Conservation (phyloP, 805 yeast species). For the Lachancea meyersii region DNA sequence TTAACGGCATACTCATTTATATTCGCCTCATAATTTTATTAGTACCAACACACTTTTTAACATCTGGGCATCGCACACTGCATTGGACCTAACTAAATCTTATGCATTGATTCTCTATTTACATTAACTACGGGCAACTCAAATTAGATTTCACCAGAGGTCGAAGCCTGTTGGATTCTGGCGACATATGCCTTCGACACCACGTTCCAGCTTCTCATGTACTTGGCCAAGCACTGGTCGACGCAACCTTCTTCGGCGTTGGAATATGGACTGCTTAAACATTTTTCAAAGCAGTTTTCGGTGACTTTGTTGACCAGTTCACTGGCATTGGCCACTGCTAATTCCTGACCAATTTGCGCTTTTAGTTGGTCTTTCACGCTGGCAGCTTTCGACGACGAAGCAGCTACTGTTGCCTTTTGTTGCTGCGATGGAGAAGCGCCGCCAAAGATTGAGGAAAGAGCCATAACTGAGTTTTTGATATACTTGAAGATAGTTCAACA, state of each 20-base stretch:
- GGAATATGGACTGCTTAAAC: slow-evolving; percentile 58
- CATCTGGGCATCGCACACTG: too few relatives aligned
- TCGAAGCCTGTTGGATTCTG: slow-evolving; percentile 57
- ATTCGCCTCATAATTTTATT: neutral
- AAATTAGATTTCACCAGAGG: slow-evolving; percentile 27
- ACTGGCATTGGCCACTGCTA: slow-evolving; percentile 88
- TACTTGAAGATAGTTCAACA: too few relatives aligned
- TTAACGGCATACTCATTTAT: neutral
- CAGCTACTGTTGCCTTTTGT: slow-evolving; percentile 20
- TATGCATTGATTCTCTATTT: neutral
- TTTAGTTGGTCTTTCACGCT: slow-evolving; percentile 59
- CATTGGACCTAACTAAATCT: neutral
- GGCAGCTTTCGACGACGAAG: slow-evolving; percentile 26
- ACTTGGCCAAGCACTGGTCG: slow-evolving; percentile 74
- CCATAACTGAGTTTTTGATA: slow-evolving; percentile 17
- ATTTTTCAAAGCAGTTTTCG: slow-evolving; percentile 78
- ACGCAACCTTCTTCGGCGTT: slow-evolving; percentile 60
- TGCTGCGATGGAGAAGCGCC: slow-evolving; percentile 26
- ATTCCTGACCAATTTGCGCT: slow-evolving; percentile 67
- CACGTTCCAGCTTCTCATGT: slow-evolving; percentile 86
- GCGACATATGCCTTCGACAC: slow-evolving; percentile 70
- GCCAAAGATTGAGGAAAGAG: slow-evolving; percentile 29
- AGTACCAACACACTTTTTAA: slow-evolving; percentile 1
- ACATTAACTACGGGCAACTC: neutral
- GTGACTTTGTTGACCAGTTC: slow-evolving; percentile 80